Conservation (phyloP, 2,329 filamentous ascomycete genomes). For the Trichocomaceae sp. region DNA sequence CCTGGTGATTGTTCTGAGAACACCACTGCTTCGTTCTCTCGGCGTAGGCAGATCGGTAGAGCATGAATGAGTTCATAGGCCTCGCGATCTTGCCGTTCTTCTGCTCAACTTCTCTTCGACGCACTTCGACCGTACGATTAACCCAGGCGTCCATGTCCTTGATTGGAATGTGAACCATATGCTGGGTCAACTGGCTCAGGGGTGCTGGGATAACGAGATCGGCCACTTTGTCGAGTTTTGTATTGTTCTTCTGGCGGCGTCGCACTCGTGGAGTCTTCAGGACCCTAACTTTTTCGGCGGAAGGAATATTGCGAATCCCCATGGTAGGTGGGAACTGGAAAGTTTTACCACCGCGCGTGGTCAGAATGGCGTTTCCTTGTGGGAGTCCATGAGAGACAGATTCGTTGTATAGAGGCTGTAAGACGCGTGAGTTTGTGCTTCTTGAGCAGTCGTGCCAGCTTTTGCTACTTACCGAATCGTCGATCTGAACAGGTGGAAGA, state of each 20-base stretch:
- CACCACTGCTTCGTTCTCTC: conserved; percentile 77
- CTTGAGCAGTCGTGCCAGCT: background rate
- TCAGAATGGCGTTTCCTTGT: conserved; percentile 10
- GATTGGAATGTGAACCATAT: conserved; percentile 48
- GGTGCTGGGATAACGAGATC: conserved; percentile 15
- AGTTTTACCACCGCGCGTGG: conserved; percentile 12
- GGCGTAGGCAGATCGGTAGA: conserved; percentile 90
- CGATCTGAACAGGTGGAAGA: background rate
- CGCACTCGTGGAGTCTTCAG: conserved; percentile 16
- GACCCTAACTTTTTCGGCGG: conserved; percentile 15
- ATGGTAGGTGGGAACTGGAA: conserved; percentile 7
- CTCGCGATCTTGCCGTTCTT: conserved; percentile 75
- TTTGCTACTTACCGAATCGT: conserved; percentile 5
- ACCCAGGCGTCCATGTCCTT: conserved; percentile 77
- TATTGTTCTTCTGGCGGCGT: conserved; percentile 14
- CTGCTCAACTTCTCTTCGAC: conserved; percentile 61
- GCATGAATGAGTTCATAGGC: conserved; percentile 97
- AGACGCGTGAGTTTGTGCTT: background rate
- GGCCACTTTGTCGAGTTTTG: conserved; percentile 13
- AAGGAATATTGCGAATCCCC: conserved; percentile 2
- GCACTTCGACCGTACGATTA: conserved; percentile 59
- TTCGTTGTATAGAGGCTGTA: background rate
- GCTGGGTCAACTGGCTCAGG: conserved; percentile 18
- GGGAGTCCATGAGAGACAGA: background rate
- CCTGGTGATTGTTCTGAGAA: conserved; percentile 83